phyloP scores from a whole-genome alignment of 2,329 filamentous ascomycete genomes.

The Aspergillus quadrilineatus region DNA sequence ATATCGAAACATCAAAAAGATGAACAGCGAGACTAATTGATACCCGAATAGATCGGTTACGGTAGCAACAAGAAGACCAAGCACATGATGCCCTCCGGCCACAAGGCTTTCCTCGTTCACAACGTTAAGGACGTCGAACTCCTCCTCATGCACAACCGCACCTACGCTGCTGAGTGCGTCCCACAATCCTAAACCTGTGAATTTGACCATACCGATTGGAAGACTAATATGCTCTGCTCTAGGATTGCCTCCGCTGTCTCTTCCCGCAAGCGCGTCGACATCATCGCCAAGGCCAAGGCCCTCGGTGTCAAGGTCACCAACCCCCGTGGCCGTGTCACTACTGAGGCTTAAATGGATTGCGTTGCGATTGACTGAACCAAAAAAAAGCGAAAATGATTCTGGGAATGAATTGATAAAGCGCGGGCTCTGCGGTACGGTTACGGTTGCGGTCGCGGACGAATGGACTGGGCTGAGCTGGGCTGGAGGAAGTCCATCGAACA shows the following conservation, averaged over 20 bases:
- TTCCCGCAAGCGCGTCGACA: constrained; percentile 97
- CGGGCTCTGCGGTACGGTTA: not conserved
- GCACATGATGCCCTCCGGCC: constrained; percentile 97
- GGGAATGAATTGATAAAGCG: constrained; percentile 10
- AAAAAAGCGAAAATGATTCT: constrained; percentile 18
- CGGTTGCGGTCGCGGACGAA: not conserved
- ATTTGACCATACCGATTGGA: not conserved
- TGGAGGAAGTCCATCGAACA: not conserved
- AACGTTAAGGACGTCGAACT: constrained; percentile 95
- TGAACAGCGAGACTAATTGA: not conserved
- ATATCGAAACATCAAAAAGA: not conserved
- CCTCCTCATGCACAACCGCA: constrained; percentile 99
- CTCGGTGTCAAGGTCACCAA: constrained; percentile 99
- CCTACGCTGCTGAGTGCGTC: constrained; percentile 95
- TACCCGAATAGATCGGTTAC: constrained; percentile 77
- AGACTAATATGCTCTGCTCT: constrained; percentile 9
- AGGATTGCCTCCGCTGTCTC: constrained; percentile 99
- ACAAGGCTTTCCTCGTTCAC: constrained; percentile 99
- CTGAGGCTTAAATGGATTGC: constrained; percentile 65
- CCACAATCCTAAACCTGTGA: not conserved
- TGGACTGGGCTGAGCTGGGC: constrained; percentile 2
- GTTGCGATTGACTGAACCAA: constrained; percentile 11
- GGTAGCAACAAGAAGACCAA: constrained; percentile 99
- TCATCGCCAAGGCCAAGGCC: constrained; percentile 95
- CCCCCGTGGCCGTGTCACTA: constrained; percentile 97